These are phyloP conservation scores for Microstegium vimineum DNA, from an alignment of 176 grass and related monocot genomes.

Conservation along the genomic window DNA sequence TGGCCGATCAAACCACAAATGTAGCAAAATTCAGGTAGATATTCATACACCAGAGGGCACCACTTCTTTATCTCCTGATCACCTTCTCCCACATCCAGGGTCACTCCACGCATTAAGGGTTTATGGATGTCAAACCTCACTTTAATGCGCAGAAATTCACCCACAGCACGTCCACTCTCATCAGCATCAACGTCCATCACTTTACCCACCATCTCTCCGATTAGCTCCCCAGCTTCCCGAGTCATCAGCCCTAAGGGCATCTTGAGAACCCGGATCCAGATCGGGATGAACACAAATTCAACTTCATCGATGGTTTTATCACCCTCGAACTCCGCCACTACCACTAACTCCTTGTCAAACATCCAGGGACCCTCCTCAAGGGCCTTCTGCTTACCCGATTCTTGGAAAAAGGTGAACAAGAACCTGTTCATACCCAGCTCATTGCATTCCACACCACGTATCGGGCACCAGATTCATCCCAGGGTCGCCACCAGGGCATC, in stretches of 20 bases:
- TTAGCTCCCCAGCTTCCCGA: rapidly evolving
- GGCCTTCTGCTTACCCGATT: background rate
- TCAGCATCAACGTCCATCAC: background rate
- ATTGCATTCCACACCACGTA: background rate
- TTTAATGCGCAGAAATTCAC: background rate
- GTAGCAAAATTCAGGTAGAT: background rate
- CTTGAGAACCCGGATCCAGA: background rate
- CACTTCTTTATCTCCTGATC: background rate
- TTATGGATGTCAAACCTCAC: background rate
- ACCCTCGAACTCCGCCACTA: background rate
- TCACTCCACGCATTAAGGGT: background rate
- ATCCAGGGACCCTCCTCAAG: background rate
- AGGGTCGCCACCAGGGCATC: too few relatives aligned
- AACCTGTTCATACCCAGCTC: background rate
- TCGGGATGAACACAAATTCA: background rate
- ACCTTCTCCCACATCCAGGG: background rate
- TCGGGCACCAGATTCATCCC: background rate
- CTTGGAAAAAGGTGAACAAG: background rate
- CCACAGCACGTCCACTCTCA: background rate
- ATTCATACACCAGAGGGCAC: background rate
- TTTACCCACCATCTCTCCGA: rapidly evolving
- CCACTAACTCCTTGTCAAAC: background rate
- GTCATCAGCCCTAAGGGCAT: background rate
- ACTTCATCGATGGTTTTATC: background rate
- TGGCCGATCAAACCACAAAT: background rate